phyloP scores from a whole-genome alignment of 306 rosid species.

The Inga oerstediana region DNA sequence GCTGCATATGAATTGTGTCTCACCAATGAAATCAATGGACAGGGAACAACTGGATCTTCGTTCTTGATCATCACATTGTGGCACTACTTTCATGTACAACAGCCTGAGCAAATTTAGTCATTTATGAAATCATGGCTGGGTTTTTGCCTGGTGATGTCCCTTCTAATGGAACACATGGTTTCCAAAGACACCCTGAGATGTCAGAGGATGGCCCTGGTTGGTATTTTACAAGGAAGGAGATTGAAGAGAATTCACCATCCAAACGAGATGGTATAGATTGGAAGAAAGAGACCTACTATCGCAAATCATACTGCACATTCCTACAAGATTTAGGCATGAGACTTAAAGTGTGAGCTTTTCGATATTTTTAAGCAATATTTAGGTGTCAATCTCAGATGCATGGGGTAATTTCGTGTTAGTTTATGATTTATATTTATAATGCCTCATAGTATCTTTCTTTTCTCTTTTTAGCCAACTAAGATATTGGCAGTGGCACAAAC shows the following conservation, averaged over 20 bases:
- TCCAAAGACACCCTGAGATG: constrained; percentile 37
- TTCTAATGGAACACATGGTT: constrained; percentile 44
- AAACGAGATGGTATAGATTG: constrained; percentile 82
- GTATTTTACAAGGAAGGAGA: constrained; percentile 84
- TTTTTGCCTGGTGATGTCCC: constrained; percentile 46
- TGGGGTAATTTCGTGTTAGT: not conserved
- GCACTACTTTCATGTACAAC: constrained; percentile 12
- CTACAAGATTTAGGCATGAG: constrained; percentile 97
- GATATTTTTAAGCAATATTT: not conserved
- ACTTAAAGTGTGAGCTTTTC: constrained; percentile 85
- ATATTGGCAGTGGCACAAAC: not conserved
- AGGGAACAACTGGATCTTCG: constrained; percentile 30
- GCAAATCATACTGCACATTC: constrained; percentile 91
- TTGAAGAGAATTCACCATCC: constrained; percentile 93
- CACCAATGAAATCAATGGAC: constrained; percentile 36
- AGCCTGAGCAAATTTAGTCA: constrained; percentile 25
- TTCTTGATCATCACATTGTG: constrained; percentile 16
- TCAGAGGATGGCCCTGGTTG: constrained; percentile 58
- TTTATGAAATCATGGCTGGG: constrained; percentile 45
- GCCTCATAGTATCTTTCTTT: constrained; percentile 6
- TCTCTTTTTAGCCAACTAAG: constrained; percentile 18
- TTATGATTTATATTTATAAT: constrained; percentile 7
- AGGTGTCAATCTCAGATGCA: constrained; percentile 16
- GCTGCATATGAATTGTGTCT: constrained; percentile 18
- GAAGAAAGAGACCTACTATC: constrained; percentile 87